Evolutionary conservation across 139 green algal genomes (phyloP).

Genomic region (Nannochloris sp.): DNA sequence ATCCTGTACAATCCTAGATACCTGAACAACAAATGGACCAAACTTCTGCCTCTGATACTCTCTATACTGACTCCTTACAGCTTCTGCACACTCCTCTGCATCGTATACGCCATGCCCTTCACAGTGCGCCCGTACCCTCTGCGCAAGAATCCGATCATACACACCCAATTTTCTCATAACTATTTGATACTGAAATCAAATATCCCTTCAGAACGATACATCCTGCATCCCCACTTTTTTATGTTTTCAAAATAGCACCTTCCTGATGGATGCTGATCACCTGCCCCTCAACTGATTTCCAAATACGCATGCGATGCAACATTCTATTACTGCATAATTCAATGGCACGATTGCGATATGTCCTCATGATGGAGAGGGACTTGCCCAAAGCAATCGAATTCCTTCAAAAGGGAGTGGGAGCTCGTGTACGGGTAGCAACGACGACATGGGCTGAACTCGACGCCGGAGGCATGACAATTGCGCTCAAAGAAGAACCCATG

Average conservation of each 20-base stretch:
- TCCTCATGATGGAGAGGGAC: constrained; percentile 66
- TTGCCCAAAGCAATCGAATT: constrained; percentile 55
- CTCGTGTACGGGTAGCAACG: constrained; percentile 47
- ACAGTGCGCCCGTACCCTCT: constrained; percentile 53
- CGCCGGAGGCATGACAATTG: constrained; percentile 27
- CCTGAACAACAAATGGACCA: constrained; percentile 36
- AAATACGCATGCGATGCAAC: too few species aligned
- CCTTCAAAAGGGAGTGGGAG: constrained; percentile 57
- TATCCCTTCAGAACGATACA: too few species aligned
- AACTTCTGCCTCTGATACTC: constrained; percentile 59
- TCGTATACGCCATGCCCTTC: constrained; percentile 50
- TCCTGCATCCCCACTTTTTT: too few species aligned
- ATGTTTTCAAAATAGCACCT: too few species aligned
- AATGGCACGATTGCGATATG: constrained; percentile 21
- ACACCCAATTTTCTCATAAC: neutral
- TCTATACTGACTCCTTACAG: constrained; percentile 44
- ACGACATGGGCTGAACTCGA: constrained; percentile 67
- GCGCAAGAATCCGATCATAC: constrained; percentile 46
- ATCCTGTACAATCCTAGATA: constrained; percentile 28
- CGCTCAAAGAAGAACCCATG: constrained; percentile 16
- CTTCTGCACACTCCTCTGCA: constrained; percentile 45
- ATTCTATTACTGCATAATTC: neutral
- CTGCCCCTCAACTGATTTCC: too few species aligned
- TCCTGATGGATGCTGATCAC: too few species aligned
- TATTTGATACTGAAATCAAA: neutral